A percentile compares a stretch with the other conserved stretches of the same genome.
Conservation (phyloP, 1,284 basidiomycete species). For the Porodaedalea pini region DNA sequence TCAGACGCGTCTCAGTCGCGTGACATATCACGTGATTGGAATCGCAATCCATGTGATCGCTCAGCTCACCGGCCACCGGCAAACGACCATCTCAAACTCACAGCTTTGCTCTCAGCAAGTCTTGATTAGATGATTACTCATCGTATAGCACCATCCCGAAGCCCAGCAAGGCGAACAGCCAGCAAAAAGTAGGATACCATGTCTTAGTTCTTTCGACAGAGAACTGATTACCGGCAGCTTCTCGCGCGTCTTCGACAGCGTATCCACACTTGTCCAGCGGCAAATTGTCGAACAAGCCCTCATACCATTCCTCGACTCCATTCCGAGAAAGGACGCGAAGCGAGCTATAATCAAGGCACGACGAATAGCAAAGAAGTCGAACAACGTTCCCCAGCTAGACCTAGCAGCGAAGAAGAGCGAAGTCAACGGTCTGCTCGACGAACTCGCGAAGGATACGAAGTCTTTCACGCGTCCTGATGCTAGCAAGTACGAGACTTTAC, state of each 20-base stretch:
- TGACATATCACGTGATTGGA: no score
- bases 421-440: conserved; percentile 45
- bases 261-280: conserved; percentile 31
- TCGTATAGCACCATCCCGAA: no score
- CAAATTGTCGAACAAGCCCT: conserved; percentile 43
- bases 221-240: no score
- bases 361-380: conserved; percentile 28
- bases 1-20: no score
- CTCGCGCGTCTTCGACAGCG: conserved; percentile 39
- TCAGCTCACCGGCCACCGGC: no score
- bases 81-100: no score
- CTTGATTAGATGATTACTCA: no score
- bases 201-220: no score
- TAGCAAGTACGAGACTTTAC: conserved; percentile 48
- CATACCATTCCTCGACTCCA: conserved; percentile 36
- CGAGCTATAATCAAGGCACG: conserved; percentile 32
- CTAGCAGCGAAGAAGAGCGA: conserved; percentile 50
- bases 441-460: conserved; percentile 50
- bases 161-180: no score
- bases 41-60: no score
- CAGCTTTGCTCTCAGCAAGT: no score
- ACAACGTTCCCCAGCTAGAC: conserved; percentile 46
- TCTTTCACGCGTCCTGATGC: conserved; percentile 47
- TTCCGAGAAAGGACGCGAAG: conserved; percentile 33
- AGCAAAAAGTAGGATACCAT: no score